Evolutionary conservation across 2,329 filamentous ascomycete genomes (phyloP), one percentile per base, ranked within the genome.

Genomic region (Colletotrichum sp.): DNA sequence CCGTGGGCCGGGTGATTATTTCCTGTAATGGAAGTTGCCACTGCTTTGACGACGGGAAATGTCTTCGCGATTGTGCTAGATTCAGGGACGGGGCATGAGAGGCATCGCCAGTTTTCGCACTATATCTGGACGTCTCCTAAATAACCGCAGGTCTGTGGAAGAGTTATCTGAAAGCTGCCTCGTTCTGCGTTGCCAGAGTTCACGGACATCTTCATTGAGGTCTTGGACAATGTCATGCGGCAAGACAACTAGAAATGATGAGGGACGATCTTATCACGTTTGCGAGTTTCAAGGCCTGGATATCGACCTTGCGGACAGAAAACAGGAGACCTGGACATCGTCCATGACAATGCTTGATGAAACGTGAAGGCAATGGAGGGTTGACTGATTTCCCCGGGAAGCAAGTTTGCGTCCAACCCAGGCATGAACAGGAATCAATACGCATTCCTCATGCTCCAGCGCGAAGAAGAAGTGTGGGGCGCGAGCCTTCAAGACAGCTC

Each of bases 1-100:
- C 59, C 88, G 92, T 78, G 92, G 92, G 32, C 91, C 92, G 18
- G 91, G 91, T 69, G 93, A 94, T 82, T 94, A 94, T 85, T 94
- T 94, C 86, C 85, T 94, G 81, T 94, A 72, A 63, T 69, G 69
- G 74, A 74, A 78, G 15, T 67, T 71, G 13, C n/a, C 21, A 30
- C 24, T 60, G 15, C 13, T 52, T 48, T 15, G 32, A 26, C 63
- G 16, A 34, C 10, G n/a, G 43, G 65, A 43, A 52, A 74, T 26
- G 63, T 12, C 24, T 26, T 24, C 26, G 30, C 16, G 34, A 32
- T 18, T 57, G 6, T 24, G 24, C 10, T 16, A 32, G 21, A 13
- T 24, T 26, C 13, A n/a, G 15, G 21, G n/a, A 48, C 13, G 26
- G 9, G 16, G 36, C 13, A n/a, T 9, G n/a, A 12, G 18, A 43